These are phyloP conservation scores for Rhizopus arrhizus DNA, from an alignment of 371 early-diverging fungal genomes.

Conservation along the genomic window DNA sequence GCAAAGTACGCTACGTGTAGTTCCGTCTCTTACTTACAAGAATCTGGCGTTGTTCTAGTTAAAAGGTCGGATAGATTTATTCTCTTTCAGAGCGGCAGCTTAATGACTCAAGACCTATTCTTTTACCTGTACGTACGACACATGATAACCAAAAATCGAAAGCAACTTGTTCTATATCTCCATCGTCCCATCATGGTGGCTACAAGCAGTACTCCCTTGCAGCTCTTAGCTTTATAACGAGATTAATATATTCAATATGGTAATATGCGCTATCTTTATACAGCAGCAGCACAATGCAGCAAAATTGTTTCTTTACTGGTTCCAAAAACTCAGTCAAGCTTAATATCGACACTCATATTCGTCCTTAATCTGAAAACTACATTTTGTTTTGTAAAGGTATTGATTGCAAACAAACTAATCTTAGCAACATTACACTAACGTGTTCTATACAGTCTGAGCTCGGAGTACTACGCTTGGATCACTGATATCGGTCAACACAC, in stretches of 20 bases:
- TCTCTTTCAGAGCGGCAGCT: conserved; percentile 3
- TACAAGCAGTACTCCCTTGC: neutral
- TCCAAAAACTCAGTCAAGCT: conserved; percentile 2
- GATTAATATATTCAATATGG: conserved; percentile 3
- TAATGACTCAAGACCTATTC: conserved; percentile 5
- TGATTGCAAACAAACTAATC: too few species aligned
- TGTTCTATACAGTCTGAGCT: too few species aligned
- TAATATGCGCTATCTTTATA: neutral
- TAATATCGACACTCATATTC: conserved; percentile 1
- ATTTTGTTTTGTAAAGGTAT: too few species aligned
- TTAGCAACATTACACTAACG: too few species aligned
- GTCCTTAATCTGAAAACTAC: too few species aligned
- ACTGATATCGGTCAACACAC: too few species aligned
- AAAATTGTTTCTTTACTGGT: neutral
- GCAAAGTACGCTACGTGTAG: too few species aligned
- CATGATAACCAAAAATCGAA: conserved; percentile 3
- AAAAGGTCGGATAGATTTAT: neutral
- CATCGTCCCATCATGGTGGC: neutral
- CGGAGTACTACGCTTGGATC: too few species aligned
- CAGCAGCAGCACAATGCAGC: conserved; percentile 5
- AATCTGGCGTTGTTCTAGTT: neutral
- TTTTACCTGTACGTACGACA: conserved; percentile 4
- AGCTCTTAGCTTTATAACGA: conserved; percentile 4
- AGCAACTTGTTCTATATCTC: neutral
- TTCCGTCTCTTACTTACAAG: neutral